Evolutionary conservation across 1,284 basidiomycete genomes (phyloP), one percentile per base, ranked within the genome.

Genomic region (Cryptococcus sp.): DNA sequence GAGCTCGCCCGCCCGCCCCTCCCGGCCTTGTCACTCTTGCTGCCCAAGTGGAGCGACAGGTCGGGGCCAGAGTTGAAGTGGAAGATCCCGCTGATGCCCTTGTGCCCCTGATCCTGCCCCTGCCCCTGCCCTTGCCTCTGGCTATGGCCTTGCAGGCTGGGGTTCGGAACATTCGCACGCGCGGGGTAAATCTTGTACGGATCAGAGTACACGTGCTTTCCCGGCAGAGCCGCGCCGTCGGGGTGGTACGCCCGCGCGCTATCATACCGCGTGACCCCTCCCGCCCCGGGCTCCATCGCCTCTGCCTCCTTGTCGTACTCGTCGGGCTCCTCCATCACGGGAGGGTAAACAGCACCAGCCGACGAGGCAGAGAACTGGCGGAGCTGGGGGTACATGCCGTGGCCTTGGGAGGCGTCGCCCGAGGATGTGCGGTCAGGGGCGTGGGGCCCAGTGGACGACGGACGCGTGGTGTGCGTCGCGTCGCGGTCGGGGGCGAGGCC

Each of bases 391-490:
- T 21, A 24, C 4, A 36, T 35, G 13, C 33, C 13, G 23, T 50
- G 35, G 5, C 18, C 33, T 3, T 37, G 44, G 8, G 33, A 16
- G 21, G 35, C 50, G 21, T 43, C 36, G 37, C 44, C 35, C n/a
- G 46, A 45, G 36, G 16, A 23, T 16, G 48, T 43, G 21, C 44
- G n/a, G 52, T 49, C n/a, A 18, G 60, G 57, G 11, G 61, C 48
- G 7, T 55, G 49, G n/a, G 58, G 57, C 15, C 36, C 38, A 9
- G 43, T 28, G 46, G 70, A 33, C 9, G 28, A 66, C n/a, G 55
- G 59, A 8, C 69, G 63, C 18, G 59, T 53, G 11, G 60, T 56
- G 52, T 76, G 72, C 4, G 59, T 55, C 9, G 69, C 67, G 28
- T 63, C 61, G 5, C 55, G 57, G 28, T 68, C 67, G 11, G 61